These are phyloP conservation scores for Musa beccarii DNA, from an alignment of 176 grass and related monocot genomes.

Conservation along the genomic window DNA sequence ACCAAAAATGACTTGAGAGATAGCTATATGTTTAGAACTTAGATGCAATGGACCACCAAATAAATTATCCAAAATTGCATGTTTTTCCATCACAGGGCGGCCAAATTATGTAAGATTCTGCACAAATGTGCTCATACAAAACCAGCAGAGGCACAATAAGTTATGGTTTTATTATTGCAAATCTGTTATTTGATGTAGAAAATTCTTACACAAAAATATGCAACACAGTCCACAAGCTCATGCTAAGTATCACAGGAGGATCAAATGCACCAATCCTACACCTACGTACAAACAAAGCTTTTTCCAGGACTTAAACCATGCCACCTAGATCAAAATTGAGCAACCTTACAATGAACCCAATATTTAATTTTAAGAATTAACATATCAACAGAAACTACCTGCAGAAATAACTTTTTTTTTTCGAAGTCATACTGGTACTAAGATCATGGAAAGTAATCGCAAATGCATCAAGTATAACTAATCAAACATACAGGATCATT, in stretches of 20 bases:
- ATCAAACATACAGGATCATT: constrained; percentile 83
- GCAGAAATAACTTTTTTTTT: neutral
- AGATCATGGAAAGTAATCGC: neutral
- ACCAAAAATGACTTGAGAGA: too few relatives aligned
- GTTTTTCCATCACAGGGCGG: too few relatives aligned
- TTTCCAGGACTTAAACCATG: neutral
- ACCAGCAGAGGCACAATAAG: too few relatives aligned
- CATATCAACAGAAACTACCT: neutral
- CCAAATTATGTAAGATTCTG: too few relatives aligned
- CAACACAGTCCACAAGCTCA: neutral
- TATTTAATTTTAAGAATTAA: neutral
- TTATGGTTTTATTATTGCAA: neutral
- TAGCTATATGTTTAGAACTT: too few relatives aligned
- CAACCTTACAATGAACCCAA: neutral
- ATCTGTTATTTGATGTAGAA: neutral
- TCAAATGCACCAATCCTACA: neutral
- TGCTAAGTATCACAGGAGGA: neutral
- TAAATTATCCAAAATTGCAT: too few relatives aligned
- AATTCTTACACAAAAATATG: neutral
- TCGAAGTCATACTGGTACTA: neutral
- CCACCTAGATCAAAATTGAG: neutral
- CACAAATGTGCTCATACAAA: too few relatives aligned
- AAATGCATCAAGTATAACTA: neutral
- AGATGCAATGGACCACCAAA: too few relatives aligned
- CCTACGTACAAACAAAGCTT: neutral